Percentiles rank a stretch among this genome's conserved stretches.
phyloP scores from a whole-genome alignment of 2,329 filamentous ascomycete genomes.

The Diaporthe citrichinensis region DNA sequence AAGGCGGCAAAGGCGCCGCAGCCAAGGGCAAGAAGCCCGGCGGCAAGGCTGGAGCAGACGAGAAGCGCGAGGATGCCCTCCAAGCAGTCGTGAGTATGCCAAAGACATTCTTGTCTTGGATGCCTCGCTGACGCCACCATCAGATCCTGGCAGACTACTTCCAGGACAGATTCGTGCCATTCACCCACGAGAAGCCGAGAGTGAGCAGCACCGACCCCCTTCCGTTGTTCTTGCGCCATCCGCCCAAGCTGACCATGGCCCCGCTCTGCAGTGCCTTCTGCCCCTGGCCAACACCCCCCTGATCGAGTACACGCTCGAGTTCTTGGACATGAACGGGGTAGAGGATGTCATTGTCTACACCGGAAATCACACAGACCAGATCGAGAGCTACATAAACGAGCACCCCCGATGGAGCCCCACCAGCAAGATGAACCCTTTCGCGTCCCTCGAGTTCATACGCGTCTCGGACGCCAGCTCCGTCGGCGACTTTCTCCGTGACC shows the following conservation, averaged over 20 bases:
- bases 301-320: conserved; percentile 98
- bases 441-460: conserved; percentile 85
- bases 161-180: conserved; percentile 90
- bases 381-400: conserved; percentile 86
- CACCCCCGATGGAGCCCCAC: conserved; percentile 79
- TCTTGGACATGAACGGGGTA: conserved; percentile 95
- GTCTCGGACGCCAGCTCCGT: conserved; percentile 87
- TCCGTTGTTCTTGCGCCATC: background rate
- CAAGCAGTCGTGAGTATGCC: conserved; percentile 67
- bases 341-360: conserved; percentile 95
- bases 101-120: conserved; percentile 44
- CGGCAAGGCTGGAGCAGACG: conserved; percentile 61
- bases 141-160: conserved; percentile 95
- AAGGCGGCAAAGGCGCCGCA: conserved; percentile 53
- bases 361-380: conserved; percentile 85
- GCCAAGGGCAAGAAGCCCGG: conserved; percentile 67
- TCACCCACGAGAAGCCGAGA: conserved; percentile 89
- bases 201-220: conserved; percentile 62
- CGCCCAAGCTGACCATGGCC: conserved; percentile 40
- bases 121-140: conserved; percentile 43
- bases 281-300: conserved; percentile 93
- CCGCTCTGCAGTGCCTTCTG: conserved; percentile 80
- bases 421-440: conserved; percentile 76
- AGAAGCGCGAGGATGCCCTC: conserved; percentile 71
- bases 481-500: conserved; percentile 93